Conservation (phyloP, 2,329 filamentous ascomycete genomes). For the Aspergillus caelatus region DNA sequence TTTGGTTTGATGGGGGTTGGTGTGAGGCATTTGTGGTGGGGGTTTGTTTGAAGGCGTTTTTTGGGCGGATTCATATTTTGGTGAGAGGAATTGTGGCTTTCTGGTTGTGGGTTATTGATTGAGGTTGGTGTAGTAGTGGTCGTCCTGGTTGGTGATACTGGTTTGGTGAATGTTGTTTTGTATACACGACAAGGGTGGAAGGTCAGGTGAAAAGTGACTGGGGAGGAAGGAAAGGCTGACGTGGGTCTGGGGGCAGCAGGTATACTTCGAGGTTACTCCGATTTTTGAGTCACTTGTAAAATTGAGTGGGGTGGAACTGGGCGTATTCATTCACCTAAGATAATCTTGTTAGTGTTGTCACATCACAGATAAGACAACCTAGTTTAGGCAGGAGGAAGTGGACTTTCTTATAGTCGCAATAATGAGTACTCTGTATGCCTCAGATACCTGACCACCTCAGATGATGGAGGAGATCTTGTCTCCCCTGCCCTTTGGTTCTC, state of each 20-base stretch:
- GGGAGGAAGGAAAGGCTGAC: not conserved
- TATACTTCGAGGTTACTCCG: not conserved
- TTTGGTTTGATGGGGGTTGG: not conserved
- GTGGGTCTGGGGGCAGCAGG: not conserved
- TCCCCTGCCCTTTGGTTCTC: not conserved
- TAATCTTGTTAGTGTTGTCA: not conserved
- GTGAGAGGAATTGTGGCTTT: not conserved
- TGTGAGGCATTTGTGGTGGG: not conserved
- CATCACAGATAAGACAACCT: not conserved
- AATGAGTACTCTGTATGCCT: not conserved
- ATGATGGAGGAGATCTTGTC: not conserved
- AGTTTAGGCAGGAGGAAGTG: not conserved
- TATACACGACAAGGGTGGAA: not conserved
- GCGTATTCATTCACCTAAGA: not conserved
- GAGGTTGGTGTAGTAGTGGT: not conserved
- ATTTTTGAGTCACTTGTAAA: not conserved
- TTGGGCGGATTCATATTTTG: not conserved
- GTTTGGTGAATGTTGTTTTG: not conserved
- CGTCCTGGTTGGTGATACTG: not conserved
- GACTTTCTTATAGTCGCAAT: not conserved
- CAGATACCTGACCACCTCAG: slow-evolving; percentile 6
- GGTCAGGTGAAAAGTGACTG: not conserved
- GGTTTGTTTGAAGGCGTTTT: not conserved
- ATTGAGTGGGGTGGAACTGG: not conserved
- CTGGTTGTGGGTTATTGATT: not conserved